Evolutionary conservation across 2,329 filamentous ascomycete genomes (phyloP).

Genomic region (Aspergillus calidoustus): DNA sequence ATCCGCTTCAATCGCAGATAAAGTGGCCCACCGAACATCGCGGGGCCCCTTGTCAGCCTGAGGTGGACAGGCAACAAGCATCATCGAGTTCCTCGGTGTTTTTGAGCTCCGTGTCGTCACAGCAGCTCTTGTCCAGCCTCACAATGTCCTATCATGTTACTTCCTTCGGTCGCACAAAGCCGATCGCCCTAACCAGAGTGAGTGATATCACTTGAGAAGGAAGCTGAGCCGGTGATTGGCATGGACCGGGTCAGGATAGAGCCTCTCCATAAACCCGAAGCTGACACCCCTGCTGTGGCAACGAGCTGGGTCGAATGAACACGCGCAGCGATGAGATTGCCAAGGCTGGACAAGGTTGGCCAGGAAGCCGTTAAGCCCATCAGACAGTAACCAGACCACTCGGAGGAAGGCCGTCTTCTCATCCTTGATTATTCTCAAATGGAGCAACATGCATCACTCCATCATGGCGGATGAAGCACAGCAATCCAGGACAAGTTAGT

Average conservation of each 20-base stretch:
- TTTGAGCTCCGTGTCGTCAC: neutral
- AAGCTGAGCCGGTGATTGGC: conserved; percentile 11
- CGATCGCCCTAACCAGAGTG: neutral
- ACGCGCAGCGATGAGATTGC: conserved; percentile 7
- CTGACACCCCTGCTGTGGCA: conserved; percentile 18
- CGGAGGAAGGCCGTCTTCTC: neutral
- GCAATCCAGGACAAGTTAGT: conserved; percentile 11
- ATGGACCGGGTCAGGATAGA: conserved; percentile 14
- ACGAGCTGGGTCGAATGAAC: conserved; percentile 13
- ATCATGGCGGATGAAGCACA: neutral
- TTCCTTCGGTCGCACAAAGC: neutral
- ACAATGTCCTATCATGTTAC: neutral
- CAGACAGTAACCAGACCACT: conserved; percentile 6
- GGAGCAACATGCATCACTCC: neutral
- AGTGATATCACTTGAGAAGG: conserved; percentile 8
- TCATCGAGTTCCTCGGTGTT: neutral
- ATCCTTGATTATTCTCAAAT: neutral
- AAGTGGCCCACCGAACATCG: conserved; percentile 16
- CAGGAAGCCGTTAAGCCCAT: conserved; percentile 12
- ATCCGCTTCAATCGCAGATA: conserved; percentile 2
- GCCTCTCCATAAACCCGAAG: conserved; percentile 15
- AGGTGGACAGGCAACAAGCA: conserved; percentile 1
- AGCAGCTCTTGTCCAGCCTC: neutral
- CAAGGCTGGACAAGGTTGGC: conserved; percentile 22
- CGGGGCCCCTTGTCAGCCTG: conserved; percentile 15